phyloP scores from a whole-genome alignment of 495 filamentous ascomycete genomes.

The Filosporella fistucella region DNA sequence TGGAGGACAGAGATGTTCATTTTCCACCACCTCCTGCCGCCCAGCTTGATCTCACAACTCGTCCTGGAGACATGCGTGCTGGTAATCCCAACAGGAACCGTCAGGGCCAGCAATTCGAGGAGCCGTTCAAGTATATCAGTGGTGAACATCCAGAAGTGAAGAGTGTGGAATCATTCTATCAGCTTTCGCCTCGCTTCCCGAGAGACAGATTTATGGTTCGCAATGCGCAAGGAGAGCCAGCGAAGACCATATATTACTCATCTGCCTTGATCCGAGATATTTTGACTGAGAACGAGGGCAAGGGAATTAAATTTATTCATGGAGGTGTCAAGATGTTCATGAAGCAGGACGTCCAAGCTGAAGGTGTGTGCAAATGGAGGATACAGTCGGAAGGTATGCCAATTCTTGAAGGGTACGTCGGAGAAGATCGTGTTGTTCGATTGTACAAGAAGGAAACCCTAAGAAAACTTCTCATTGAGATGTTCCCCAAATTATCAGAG shows the following conservation, averaged over 20 bases:
- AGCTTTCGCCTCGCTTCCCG: constrained; percentile 77
- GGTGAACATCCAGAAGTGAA: constrained; percentile 68
- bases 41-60: constrained; percentile 33
- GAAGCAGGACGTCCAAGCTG: constrained; percentile 86
- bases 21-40: constrained; percentile 36
- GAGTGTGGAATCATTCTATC: constrained; percentile 75
- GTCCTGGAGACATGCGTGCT: constrained; percentile 24
- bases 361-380: constrained; percentile 83
- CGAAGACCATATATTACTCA: constrained; percentile 94
- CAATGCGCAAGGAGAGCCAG: constrained; percentile 76
- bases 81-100: constrained; percentile 28
- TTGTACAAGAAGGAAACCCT: constrained; percentile 74
- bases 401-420: constrained; percentile 84
- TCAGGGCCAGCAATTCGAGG: constrained; percentile 59
- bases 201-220: constrained; percentile 90
- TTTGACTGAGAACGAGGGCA: constrained; percentile 74
- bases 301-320: constrained; percentile 91
- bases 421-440: constrained; percentile 67
- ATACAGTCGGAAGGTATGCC: constrained; percentile 91
- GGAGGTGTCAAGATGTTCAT: constrained; percentile 98
- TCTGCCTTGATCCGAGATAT: constrained; percentile 80
- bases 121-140: constrained; percentile 86
- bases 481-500: constrained; percentile 80
- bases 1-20: constrained; percentile 36
- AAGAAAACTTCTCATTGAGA: constrained; percentile 75